Evolutionary conservation across 1,139 yeast species (phyloP).

Genomic region (Protomyces pachydermus): DNA sequence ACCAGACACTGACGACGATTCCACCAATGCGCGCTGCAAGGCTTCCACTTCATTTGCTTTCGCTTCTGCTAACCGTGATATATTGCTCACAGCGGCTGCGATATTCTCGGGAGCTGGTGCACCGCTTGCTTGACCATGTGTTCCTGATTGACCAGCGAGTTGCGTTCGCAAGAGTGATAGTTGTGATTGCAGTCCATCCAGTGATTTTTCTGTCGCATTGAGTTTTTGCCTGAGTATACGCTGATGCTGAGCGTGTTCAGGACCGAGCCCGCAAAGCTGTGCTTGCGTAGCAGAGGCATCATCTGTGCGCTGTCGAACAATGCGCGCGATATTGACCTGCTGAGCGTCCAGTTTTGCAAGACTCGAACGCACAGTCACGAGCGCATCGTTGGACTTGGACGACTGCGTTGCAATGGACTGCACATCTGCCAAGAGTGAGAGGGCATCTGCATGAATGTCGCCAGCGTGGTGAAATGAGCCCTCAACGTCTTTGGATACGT

Average conservation of each 20-base stretch:
- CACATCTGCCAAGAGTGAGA: background rate
- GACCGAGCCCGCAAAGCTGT: slow-evolving; percentile 22
- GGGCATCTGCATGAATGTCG: background rate
- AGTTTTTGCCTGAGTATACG: slow-evolving; percentile 11
- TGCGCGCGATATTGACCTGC: slow-evolving; percentile 20
- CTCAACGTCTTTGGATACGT: background rate
- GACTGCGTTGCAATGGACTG: background rate
- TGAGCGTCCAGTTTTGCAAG: slow-evolving; percentile 27
- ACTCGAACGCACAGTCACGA: background rate
- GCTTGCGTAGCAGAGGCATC: slow-evolving; percentile 1
- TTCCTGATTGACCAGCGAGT: background rate
- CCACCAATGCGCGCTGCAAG: background rate
- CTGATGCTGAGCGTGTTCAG: slow-evolving; percentile 28
- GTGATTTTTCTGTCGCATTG: slow-evolving; percentile 14
- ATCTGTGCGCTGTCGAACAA: slow-evolving; percentile 27
- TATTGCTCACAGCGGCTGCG: background rate
- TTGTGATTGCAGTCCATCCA: slow-evolving; percentile 16
- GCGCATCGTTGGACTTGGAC: background rate
- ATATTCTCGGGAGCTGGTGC: background rate
- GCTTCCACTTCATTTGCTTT: background rate
- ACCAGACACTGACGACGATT: background rate
- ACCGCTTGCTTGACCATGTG: background rate
- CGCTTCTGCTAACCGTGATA: background rate
- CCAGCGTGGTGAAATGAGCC: background rate
- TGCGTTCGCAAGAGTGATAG: slow-evolving; percentile 23